Base-by-base conservation (phyloP, 148 eudicot genomes). In the Vaccinium darrowii region DNA sequence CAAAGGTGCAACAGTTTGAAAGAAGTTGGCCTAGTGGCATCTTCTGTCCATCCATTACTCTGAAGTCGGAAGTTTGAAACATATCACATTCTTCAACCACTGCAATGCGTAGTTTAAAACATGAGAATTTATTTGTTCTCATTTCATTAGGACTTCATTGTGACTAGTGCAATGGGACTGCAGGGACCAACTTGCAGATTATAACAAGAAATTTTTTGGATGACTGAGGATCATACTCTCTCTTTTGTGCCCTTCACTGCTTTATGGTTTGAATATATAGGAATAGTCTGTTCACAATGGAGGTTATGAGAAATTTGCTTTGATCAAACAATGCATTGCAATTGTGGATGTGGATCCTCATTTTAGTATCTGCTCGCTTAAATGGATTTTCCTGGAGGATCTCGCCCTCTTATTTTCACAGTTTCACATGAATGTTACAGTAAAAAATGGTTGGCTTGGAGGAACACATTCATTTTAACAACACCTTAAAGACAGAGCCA, bases 141-240 rank as follows among this genome's bases (percentile, higher is more conserved):
- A 10, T 13, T 71, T 63, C 23, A 25, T 63, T 7, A 27, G n/a
- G 25, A 63, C 76, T 71, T 63, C 23, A 25, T 63, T 7, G 71
- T 63, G 25, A 63, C 76, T 71, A 27, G 76, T 71, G 43, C 76
- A 30, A 27, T 71, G 76, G 76, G 76, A 71, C 43, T 71, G 71
- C 23, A 23, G 47, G 47, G 6, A 63, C 71, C 21, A 63, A 63
- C 23, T 63, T 19, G 21, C 71, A 63, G 3, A 63, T 63, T 63
- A 5, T n/a, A 19, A 63, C 71, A 19, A 63, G 71, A 63, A 30
- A 33, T 11, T 25, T 5, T 36, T 71, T 71, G 75, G 71, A 63
- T 3, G 30, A 71, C 27, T 69, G 14, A 15, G 47, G 39, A 63
- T 63, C 8, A 71, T 71, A 27, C 33, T 71, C 76, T 6, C 13